Conservation (phyloP, 352 stramenopile species). For the Phytophthora pisi region DNA sequence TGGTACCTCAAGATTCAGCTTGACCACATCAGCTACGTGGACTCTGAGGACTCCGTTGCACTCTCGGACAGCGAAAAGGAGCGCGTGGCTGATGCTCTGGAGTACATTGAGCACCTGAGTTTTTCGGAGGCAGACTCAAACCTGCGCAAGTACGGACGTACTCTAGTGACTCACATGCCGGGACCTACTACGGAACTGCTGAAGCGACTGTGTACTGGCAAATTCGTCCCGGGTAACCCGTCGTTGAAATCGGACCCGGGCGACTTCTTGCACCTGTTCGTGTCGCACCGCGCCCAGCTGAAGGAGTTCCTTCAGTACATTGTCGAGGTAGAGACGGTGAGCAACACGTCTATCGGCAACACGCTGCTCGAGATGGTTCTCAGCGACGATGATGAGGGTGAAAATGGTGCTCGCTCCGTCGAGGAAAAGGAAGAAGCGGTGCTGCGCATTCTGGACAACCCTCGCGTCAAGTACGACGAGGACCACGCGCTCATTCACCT, state of each 20-base stretch:
- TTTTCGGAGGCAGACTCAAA: constrained; percentile 88
- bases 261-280: constrained; percentile 93
- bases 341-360: constrained; percentile 90
- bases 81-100: constrained; percentile 87
- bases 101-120: constrained; percentile 89
- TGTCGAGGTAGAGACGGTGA: constrained; percentile 87
- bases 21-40: constrained; percentile 88
- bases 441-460: constrained; percentile 90
- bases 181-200: constrained; percentile 90
- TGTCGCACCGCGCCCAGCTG: constrained; percentile 89
- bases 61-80: constrained; percentile 80
- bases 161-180: constrained; percentile 87
- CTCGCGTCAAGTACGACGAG: constrained; percentile 90
- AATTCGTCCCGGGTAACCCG: constrained; percentile 63
- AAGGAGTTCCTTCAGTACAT: constrained; percentile 91
- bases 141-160: constrained; percentile 89
- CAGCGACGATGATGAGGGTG: constrained; percentile 61
- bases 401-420: constrained; percentile 33
- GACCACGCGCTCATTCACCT: constrained; percentile 94
- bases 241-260: constrained; percentile 79
- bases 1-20: constrained; percentile 95
- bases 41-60: constrained; percentile 73
- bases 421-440: constrained; percentile 84
- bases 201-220: constrained; percentile 90
- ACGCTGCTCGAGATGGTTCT: constrained; percentile 91